phyloP scores from a whole-genome alignment of 306 rosid genomes.

The Prunus persica region DNA sequence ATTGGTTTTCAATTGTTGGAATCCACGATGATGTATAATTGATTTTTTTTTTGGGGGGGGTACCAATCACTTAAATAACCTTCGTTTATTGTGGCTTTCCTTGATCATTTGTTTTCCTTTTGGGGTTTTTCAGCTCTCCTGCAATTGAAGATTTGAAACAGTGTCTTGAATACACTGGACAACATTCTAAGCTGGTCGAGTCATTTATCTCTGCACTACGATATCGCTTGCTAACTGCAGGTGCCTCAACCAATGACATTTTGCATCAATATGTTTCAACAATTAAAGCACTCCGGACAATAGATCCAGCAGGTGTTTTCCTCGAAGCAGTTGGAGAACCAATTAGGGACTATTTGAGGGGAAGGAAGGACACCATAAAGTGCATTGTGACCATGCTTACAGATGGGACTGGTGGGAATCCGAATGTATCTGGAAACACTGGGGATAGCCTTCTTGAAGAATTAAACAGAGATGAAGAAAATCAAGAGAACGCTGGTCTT shows the following conservation, averaged over 20 bases:
- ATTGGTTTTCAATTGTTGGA: constrained; percentile 17
- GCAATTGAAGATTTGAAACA: constrained; percentile 90
- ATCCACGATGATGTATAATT: constrained; percentile 4
- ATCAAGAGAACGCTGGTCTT: constrained; percentile 66
- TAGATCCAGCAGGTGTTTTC: constrained; percentile 96
- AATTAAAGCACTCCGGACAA: constrained; percentile 85
- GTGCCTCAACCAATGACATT: constrained; percentile 97
- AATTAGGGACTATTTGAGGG: constrained; percentile 90
- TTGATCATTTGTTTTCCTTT: neutral
- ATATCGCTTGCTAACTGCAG: constrained; percentile 95
- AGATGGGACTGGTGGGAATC: constrained; percentile 83
- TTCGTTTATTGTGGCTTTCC: neutral
- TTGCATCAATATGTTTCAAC: constrained; percentile 97
- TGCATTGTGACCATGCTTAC: constrained; percentile 97
- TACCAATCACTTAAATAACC: neutral
- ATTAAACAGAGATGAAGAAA: constrained; percentile 88
- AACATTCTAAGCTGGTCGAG: constrained; percentile 93
- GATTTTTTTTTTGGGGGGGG: too few species aligned
- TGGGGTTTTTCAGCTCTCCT: constrained; percentile 61
- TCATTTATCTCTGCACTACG: constrained; percentile 90
- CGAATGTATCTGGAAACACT: constrained; percentile 76
- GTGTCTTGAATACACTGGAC: constrained; percentile 97
- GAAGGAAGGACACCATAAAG: constrained; percentile 97
- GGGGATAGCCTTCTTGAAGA: constrained; percentile 99
- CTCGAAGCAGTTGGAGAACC: constrained; percentile 99